Conservation (phyloP, 192 early-diverging fungal species). For the Coemansia sp. region DNA sequence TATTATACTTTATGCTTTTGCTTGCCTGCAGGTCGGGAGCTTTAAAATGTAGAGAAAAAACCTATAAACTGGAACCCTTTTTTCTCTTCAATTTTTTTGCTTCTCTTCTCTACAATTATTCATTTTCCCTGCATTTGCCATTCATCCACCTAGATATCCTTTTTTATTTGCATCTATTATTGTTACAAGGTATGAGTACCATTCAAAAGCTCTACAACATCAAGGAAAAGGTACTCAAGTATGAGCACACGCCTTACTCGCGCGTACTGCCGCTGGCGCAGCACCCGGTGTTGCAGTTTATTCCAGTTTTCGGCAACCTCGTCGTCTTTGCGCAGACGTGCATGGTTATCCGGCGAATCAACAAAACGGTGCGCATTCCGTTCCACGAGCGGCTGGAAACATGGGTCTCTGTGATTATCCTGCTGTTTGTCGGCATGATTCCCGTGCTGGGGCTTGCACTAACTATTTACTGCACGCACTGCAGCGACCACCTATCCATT, state of each 20-base stretch:
- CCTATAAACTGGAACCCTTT: not conserved
- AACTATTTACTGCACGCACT: constrained; percentile 32
- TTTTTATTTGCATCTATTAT: constrained; percentile 3
- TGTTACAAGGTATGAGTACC: constrained; percentile 2
- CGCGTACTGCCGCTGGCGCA: constrained; percentile 14
- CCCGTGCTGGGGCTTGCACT: constrained; percentile 29
- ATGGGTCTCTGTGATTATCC: constrained; percentile 22
- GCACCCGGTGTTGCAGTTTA: constrained; percentile 26
- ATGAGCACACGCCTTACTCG: constrained; percentile 22
- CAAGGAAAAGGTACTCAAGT: constrained; percentile 5
- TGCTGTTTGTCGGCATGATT: constrained; percentile 43
- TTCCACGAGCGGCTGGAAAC: constrained; percentile 24
- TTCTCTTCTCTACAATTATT: not conserved
- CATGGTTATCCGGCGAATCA: constrained; percentile 19
- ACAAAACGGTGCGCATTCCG: constrained; percentile 13
- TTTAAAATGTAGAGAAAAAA: not conserved
- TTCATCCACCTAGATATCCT: too few relatives aligned
- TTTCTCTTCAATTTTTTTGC: not conserved
- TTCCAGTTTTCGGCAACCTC: constrained; percentile 40
- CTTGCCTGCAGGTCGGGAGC: not conserved
- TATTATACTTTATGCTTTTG: not conserved
- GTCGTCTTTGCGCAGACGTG: constrained; percentile 35
- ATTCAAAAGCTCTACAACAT: constrained; percentile 7
- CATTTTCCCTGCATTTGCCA: not conserved
- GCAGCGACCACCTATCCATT: constrained; percentile 32